A percentile compares a stretch with the other conserved stretches of the same genome.
These are phyloP conservation scores for Mucor lusitanicus DNA, from an alignment of 371 early-diverging fungal genomes.

Conservation along the genomic window DNA sequence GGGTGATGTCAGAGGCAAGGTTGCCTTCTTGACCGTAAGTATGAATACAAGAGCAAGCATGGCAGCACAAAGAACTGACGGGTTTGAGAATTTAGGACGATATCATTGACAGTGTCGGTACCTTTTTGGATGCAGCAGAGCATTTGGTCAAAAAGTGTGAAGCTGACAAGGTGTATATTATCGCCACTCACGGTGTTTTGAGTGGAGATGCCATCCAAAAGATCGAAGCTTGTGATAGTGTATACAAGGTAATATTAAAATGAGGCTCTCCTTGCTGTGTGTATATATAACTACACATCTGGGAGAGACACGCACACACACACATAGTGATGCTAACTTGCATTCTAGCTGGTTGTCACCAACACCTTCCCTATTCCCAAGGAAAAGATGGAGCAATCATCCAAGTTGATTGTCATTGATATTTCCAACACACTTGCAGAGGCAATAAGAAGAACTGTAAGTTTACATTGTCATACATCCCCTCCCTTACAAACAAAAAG, in stretches of 20 bases:
- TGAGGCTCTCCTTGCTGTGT: background rate
- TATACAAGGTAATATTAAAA: constrained; percentile 69
- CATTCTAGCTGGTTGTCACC: constrained; percentile 78
- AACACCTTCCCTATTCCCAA: constrained; percentile 91
- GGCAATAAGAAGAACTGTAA: constrained; percentile 92
- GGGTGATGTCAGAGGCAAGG: constrained; percentile 88
- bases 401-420: constrained; percentile 88
- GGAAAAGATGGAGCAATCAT: constrained; percentile 68
- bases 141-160: constrained; percentile 83
- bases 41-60: no score
- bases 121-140: constrained; percentile 92
- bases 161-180: constrained; percentile 85
- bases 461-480: background rate
- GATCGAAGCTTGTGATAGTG: constrained; percentile 83
- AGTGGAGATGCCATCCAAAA: constrained; percentile 83
- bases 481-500: background rate
- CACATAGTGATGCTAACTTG: background rate
- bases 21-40: constrained; percentile 88
- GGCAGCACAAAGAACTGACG: no score
- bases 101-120: constrained; percentile 83
- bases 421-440: constrained; percentile 90
- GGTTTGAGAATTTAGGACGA: constrained; percentile 88
- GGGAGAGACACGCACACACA: background rate
- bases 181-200: constrained; percentile 95
- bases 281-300: no score